A percentile compares a stretch with the other conserved stretches of the same genome.
Evolutionary conservation across 2,329 filamentous ascomycete genomes (phyloP).

Genomic region (Plenodomus lindquistii): DNA sequence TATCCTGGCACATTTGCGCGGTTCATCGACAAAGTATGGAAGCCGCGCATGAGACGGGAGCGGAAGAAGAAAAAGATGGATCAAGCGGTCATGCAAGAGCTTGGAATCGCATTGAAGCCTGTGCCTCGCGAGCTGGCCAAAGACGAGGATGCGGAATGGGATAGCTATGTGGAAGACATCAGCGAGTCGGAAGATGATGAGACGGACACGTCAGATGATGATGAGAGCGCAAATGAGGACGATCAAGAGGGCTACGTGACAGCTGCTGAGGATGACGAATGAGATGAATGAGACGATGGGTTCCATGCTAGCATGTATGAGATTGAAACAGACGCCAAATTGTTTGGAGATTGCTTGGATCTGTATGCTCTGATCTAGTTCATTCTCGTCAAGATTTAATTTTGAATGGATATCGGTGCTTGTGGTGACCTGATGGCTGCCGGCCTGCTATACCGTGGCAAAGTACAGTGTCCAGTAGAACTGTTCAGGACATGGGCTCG

Average conservation of each 20-base stretch:
- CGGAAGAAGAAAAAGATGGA: neutral
- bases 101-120: neutral
- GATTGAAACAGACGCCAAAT: no score
- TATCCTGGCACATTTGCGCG: neutral
- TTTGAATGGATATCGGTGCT: no score
- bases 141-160: neutral
- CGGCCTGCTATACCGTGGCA: no score
- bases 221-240: slow-evolving; percentile 7
- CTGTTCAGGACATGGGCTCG: no score
- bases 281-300: no score
- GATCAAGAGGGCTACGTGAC: neutral
- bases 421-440: no score
- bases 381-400: no score
- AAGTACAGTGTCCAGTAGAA: no score
- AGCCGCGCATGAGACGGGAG: neutral
- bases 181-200: neutral
- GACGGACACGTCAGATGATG: slow-evolving; percentile 2
- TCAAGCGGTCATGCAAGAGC: neutral
- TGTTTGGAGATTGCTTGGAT: no score
- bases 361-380: no score
- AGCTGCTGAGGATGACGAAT: neutral
- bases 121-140: neutral
- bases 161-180: neutral
- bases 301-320: no score
- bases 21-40: neutral